These are phyloP conservation scores for Brachypodium distachyon DNA, from an alignment of 202 grass and related monocot species.

Conservation along the genomic window DNA sequence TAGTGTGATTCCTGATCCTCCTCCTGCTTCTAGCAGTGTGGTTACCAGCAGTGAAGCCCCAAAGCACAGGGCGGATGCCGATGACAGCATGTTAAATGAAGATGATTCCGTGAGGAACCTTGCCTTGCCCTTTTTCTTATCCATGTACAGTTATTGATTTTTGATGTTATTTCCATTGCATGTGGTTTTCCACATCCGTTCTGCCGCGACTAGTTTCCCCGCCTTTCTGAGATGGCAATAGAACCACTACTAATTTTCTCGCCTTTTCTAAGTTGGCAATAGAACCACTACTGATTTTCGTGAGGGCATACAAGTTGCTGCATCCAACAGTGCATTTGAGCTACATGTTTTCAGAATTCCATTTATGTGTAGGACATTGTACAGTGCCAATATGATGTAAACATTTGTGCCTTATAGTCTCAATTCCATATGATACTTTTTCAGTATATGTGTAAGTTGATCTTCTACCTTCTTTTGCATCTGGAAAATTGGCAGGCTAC, in stretches of 20 bases:
- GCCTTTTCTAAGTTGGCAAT: neutral
- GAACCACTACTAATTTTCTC: neutral
- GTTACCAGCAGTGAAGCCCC: neutral
- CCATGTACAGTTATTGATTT: neutral
- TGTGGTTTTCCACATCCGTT: neutral
- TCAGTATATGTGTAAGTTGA: neutral
- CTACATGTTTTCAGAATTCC: neutral
- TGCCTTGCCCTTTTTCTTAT: neutral
- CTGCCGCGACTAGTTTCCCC: neutral
- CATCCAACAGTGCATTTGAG: neutral
- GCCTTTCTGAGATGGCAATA: neutral
- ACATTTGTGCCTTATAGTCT: neutral
- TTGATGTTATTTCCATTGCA: neutral
- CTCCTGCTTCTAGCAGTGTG: neutral
- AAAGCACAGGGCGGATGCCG: neutral
- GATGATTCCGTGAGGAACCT: slow-evolving; percentile 29
- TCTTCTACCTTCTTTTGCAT: neutral
- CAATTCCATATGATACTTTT: neutral
- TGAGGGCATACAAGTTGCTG: neutral
- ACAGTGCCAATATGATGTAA: neutral
- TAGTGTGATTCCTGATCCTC: neutral
- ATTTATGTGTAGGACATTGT: neutral
- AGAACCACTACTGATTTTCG: neutral
- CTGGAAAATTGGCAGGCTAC: slow-evolving; percentile 11
- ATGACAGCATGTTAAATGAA: neutral